Base-by-base conservation (phyloP, 805 yeast genomes). In the Ogataea nitratoaversa region DNA sequence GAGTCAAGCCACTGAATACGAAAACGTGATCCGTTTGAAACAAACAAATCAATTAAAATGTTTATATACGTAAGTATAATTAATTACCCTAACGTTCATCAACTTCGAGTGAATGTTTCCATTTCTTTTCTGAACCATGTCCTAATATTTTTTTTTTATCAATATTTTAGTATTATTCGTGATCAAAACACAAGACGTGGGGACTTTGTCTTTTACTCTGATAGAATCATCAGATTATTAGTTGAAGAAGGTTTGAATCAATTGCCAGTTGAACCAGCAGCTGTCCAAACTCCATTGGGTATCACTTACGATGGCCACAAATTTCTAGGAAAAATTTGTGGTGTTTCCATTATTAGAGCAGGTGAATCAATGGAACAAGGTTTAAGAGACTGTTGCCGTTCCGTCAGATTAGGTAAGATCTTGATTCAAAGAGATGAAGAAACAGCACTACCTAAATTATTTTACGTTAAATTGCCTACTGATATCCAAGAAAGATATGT, bases 331-430 rank as follows among this genome's bases (percentile, higher is more conserved):
- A 89, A 87, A 65, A 93, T 93, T 45, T 91, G 98, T 62, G 99
- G 99, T 50, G 99, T 93, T 28, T 88, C 96, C 14, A 93, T 93
- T 59, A 95, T 93, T 55, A 77, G 99, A 61, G 99, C 99, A 5
- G 99, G 99, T 50, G 99, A 93, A 65, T 84, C 95, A 32, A 93
- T 93, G 99, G 99, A 93, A 66, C 95, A 88, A 72, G 99, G 98
- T 25, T 71, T 93, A 49, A 79, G 99, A 63, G 98, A 91, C 62
- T 91, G 99, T 66, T 89, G 98, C 63, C 77, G 99, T 50, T 84
- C 95, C 9, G 99, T 93, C 29, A 76, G 98, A 59, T 85, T 93
- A 45, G 99, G 99, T 39, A 93, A 93, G 71, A 91, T 93, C 52
- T 72, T 93, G 59, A 93, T 93, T 53, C 99, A 93, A 70, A 78